Percentiles rank a stretch among this genome's conserved stretches.
Evolutionary conservation across 2,329 filamentous ascomycete genomes (phyloP).

Genomic region (Exophiala calicioides): DNA sequence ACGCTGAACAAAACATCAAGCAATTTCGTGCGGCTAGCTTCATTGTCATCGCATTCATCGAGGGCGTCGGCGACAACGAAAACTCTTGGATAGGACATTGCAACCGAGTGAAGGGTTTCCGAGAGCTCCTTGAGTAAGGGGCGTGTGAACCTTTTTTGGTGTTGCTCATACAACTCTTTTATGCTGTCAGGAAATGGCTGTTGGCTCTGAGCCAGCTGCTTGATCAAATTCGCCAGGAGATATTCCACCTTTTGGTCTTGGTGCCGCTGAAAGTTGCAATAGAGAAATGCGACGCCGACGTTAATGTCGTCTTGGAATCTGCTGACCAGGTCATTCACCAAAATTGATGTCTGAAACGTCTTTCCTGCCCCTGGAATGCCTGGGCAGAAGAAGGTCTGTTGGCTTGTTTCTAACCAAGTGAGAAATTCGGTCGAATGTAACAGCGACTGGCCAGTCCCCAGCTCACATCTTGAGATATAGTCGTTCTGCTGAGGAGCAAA

Average conservation of each 20-base stretch:
- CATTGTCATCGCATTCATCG: conserved; percentile 34
- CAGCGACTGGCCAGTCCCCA: background rate
- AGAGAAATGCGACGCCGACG: background rate
- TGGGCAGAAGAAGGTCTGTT: background rate
- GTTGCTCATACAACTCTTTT: conserved; percentile 30
- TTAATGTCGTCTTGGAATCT: background rate
- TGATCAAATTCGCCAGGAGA: background rate
- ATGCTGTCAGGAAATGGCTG: conserved; percentile 21
- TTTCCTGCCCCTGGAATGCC: background rate
- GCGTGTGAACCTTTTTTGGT: conserved; percentile 27
- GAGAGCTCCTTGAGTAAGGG: conserved; percentile 31
- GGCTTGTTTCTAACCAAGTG: background rate
- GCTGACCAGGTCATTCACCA: background rate
- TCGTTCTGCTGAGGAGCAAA: background rate
- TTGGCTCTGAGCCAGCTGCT: background rate
- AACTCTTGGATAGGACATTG: conserved; percentile 24
- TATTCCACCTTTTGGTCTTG: background rate
- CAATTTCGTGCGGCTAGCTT: conserved; percentile 17
- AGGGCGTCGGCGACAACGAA: conserved; percentile 39
- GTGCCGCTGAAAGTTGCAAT: background rate
- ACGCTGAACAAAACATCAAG: conserved; percentile 31
- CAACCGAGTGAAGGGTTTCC: conserved; percentile 24
- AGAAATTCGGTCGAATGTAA: background rate
- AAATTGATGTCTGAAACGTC: background rate
- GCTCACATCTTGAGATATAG: background rate